phyloP scores from a whole-genome alignment of 2,329 filamentous ascomycete genomes.

The Aspergillus eucalypticola region DNA sequence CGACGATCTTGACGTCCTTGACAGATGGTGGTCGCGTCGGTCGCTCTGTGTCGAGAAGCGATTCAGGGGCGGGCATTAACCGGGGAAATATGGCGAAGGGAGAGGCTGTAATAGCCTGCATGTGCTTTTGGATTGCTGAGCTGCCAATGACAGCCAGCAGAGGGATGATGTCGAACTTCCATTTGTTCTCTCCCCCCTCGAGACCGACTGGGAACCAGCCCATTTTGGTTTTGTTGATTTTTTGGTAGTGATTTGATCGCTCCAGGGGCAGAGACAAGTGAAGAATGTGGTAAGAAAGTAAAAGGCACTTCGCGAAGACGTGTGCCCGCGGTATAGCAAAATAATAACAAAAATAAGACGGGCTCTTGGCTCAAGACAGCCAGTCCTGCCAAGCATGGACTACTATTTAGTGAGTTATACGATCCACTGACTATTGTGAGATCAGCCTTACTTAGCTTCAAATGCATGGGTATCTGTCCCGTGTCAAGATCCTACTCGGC shows the following conservation, averaged over 20 bases:
- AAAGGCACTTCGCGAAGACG: too few species aligned
- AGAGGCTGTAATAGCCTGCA: constrained; percentile 61
- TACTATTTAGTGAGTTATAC: not conserved
- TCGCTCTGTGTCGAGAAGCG: constrained; percentile 57
- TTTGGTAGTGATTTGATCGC: not conserved
- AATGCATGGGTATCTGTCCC: not conserved
- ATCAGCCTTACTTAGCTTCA: constrained; percentile 1
- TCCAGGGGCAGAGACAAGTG: not conserved
- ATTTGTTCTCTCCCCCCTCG: constrained; percentile 25
- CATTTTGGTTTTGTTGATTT: not conserved
- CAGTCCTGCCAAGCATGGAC: not conserved
- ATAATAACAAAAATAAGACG: not conserved
- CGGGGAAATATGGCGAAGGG: constrained; percentile 59
- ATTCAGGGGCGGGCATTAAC: constrained; percentile 63
- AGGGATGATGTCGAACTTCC: constrained; percentile 63
- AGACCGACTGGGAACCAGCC: constrained; percentile 9
- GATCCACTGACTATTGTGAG: constrained; percentile 1
- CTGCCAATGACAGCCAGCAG: constrained; percentile 65
- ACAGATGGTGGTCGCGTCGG: constrained; percentile 58
- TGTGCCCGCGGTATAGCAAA: not conserved
- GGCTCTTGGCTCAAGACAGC: not conserved
- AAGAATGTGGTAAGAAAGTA: not conserved
- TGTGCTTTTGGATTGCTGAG: constrained; percentile 58
- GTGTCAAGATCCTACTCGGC: not conserved
- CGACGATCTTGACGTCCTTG: constrained; percentile 54